phyloP scores from a whole-genome alignment of 495 filamentous ascomycete species.

The Penicillium herquei region DNA sequence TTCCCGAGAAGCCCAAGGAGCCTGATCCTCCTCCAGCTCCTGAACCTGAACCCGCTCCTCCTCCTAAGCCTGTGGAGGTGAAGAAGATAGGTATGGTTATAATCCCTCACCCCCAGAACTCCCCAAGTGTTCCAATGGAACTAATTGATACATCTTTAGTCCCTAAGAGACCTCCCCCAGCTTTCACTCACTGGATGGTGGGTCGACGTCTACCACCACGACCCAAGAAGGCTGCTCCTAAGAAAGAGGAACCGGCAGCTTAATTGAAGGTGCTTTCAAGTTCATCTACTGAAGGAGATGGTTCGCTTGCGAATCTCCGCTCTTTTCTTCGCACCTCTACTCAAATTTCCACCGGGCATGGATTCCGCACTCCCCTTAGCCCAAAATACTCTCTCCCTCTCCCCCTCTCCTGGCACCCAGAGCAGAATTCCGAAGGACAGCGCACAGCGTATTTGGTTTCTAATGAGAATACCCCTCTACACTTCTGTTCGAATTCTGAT shows the following conservation, averaged over 20 bases:
- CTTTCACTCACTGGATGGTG: slow-evolving; percentile 44
- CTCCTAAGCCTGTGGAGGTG: slow-evolving; percentile 19
- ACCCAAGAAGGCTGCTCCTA: slow-evolving; percentile 23
- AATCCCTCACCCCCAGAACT: not conserved
- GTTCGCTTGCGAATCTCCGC: not conserved
- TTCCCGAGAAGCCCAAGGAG: slow-evolving; percentile 59
- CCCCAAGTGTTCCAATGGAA: not conserved
- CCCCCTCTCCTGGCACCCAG: not conserved
- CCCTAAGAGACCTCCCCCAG: slow-evolving; percentile 35
- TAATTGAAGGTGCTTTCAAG: not conserved
- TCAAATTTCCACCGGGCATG: not conserved
- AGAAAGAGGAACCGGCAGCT: slow-evolving; percentile 16
- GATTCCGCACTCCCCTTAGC: not conserved
- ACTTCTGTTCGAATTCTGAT: too few relatives aligned
- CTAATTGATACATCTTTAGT: slow-evolving; percentile 13
- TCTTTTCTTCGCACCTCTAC: not conserved
- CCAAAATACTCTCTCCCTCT: not conserved
- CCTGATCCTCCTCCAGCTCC: slow-evolving; percentile 35
- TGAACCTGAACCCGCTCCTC: slow-evolving; percentile 20
- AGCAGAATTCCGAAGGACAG: not conserved
- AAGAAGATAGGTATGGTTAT: slow-evolving; percentile 37
- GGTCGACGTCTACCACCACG: slow-evolving; percentile 30
- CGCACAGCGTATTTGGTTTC: too few relatives aligned
- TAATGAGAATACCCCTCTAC: too few relatives aligned
- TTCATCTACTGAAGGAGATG: too few relatives aligned